A percentile compares a stretch with the other conserved stretches of the same genome.
Evolutionary conservation across 345 rosid species (phyloP).

Genomic region (Boechera stricta): DNA sequence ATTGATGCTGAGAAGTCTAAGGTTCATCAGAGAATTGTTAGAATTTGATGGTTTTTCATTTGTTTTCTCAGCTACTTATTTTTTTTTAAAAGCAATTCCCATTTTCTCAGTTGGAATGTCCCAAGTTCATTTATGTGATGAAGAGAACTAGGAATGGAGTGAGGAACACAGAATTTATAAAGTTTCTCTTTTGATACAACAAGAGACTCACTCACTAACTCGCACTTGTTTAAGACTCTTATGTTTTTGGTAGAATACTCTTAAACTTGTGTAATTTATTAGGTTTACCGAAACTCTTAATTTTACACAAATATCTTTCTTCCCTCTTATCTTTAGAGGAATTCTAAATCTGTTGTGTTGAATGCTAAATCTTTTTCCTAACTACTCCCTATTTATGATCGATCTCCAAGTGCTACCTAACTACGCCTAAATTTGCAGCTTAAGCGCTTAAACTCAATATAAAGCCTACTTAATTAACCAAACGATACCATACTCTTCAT

Average conservation of each 20-base stretch:
- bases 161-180: background rate
- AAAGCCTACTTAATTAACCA: background rate
- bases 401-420: no score
- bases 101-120: constrained; percentile 42
- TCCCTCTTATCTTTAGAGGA: background rate
- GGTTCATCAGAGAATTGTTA: constrained; percentile 63
- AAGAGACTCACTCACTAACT: background rate
- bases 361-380: background rate
- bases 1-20: constrained; percentile 92
- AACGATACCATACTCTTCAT: background rate
- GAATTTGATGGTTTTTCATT: constrained; percentile 45
- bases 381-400: background rate
- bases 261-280: no score
- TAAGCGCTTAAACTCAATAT: background rate
- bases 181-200: background rate
- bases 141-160: background rate
- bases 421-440: no score
- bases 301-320: background rate
- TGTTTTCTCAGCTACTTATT: constrained; percentile 21
- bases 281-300: background rate
- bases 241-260: background rate
- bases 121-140: background rate
- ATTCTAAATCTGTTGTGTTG: background rate
- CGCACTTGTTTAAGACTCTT: background rate
- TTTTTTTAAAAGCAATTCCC: constrained; percentile 19